A percentile compares a stretch with the other conserved stretches of the same genome.
Evolutionary conservation across 352 stramenopile species (phyloP).

Genomic region (Phytophthora pistaciae): DNA sequence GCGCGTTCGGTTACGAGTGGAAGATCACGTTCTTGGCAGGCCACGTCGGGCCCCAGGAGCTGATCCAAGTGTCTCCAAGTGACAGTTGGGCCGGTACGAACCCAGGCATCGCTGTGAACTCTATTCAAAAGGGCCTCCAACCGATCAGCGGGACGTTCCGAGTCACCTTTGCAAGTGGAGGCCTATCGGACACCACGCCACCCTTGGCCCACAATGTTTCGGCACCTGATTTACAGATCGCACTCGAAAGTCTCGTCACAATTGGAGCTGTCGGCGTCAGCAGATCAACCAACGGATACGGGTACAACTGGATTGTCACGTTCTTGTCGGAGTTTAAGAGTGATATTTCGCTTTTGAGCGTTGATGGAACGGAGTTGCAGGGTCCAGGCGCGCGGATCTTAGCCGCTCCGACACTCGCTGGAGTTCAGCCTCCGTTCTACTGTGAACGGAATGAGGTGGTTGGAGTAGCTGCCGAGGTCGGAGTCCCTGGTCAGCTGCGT

Average conservation of each 20-base stretch:
- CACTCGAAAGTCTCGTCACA: constrained; percentile 90
- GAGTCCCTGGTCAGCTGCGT: constrained; percentile 26
- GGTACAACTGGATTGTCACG: constrained; percentile 96
- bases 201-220: constrained; percentile 91
- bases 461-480: constrained; percentile 48
- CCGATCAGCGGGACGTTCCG: constrained; percentile 94
- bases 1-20: constrained; percentile 78
- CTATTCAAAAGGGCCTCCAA: constrained; percentile 85
- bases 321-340: constrained; percentile 91
- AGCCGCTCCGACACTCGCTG: constrained; percentile 73
- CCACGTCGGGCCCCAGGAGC: constrained; percentile 86
- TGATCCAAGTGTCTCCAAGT: constrained; percentile 86
- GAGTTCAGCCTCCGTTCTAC: constrained; percentile 80
- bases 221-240: constrained; percentile 79
- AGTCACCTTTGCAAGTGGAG: constrained; percentile 70
- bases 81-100: constrained; percentile 96
- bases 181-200: constrained; percentile 86
- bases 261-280: constrained; percentile 92
- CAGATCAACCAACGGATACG: constrained; percentile 92
- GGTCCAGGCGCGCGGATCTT: constrained; percentile 89
- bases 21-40: constrained; percentile 78
- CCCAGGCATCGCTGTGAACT: constrained; percentile 84
- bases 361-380: constrained; percentile 93
- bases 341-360: constrained; percentile 84
- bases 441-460: constrained; percentile 56